These are phyloP conservation scores for Fusarium sp. DNA, from an alignment of 2,329 filamentous ascomycete genomes.

Conservation along the genomic window DNA sequence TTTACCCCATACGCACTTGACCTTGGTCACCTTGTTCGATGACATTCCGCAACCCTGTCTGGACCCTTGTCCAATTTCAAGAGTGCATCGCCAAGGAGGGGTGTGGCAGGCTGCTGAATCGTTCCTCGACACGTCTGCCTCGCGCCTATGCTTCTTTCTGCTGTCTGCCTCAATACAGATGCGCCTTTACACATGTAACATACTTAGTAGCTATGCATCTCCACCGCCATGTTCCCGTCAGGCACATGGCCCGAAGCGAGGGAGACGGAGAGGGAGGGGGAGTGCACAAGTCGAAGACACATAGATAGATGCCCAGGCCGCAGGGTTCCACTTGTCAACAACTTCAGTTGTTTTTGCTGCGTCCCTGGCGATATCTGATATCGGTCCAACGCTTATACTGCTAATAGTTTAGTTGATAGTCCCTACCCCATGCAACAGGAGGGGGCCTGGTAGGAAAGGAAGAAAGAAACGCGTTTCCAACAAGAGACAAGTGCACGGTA, in stretches of 20 bases:
- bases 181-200: slow-evolving; percentile 6
- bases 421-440: slow-evolving; percentile 2
- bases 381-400: slow-evolving; percentile 8
- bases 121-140: background rate
- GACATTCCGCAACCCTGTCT: slow-evolving; percentile 31
- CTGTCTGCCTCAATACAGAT: background rate
- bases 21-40: slow-evolving; percentile 26
- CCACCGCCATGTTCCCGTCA: slow-evolving; percentile 31
- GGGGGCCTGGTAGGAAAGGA: background rate
- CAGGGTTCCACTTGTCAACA: background rate
- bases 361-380: slow-evolving; percentile 7
- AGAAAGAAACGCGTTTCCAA: background rate
- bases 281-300: background rate
- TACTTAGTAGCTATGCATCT: slow-evolving; percentile 3
- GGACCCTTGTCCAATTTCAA: slow-evolving; percentile 31
- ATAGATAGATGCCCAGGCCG: background rate
- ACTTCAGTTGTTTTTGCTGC: background rate
- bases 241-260: slow-evolving; percentile 14
- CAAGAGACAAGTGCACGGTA: slow-evolving; percentile 1
- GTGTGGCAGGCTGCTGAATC: slow-evolving; percentile 1
- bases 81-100: background rate
- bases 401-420: slow-evolving; percentile 15
- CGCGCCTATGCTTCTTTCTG: background rate
- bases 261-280: slow-evolving; percentile 16
- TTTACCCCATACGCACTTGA: slow-evolving; percentile 31